Conservation (phyloP, 2,329 filamentous ascomycete genomes). For the Hansfordia pulvinata region DNA sequence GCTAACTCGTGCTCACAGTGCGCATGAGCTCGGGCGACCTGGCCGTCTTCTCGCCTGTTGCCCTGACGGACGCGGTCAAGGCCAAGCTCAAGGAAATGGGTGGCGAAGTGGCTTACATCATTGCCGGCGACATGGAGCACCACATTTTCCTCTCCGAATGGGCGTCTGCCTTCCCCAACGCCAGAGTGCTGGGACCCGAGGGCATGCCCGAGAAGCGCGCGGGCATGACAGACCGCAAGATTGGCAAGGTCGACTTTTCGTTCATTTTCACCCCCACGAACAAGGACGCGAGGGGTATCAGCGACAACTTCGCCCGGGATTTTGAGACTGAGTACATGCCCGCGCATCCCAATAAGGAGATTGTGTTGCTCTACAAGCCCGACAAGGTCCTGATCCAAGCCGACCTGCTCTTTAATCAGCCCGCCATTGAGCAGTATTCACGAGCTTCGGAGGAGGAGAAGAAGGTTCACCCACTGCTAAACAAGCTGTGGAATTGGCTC, state of each 20-base stretch:
- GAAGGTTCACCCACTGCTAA: conserved; percentile 21
- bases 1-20: conserved; percentile 33
- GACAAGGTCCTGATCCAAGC: conserved; percentile 72
- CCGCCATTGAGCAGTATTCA: conserved; percentile 73
- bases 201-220: conserved; percentile 74
- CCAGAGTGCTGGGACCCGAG: conserved; percentile 70
- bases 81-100: conserved; percentile 49
- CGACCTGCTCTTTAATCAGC: conserved; percentile 85
- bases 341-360: conserved; percentile 68
- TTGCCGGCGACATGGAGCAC: conserved; percentile 83
- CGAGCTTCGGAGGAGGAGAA: conserved; percentile 34
- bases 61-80: conserved; percentile 62
- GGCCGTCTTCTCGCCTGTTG: conserved; percentile 84
- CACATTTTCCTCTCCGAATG: conserved; percentile 87
- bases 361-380: conserved; percentile 76
- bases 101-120: conserved; percentile 66
- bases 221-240: conserved; percentile 40
- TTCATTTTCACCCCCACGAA: conserved; percentile 51
- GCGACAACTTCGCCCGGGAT: conserved; percentile 70
- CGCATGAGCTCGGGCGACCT: conserved; percentile 65
- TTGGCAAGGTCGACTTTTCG: conserved; percentile 43
- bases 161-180: conserved; percentile 64
- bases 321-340: conserved; percentile 80
- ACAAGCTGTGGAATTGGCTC: conserved; percentile 33
- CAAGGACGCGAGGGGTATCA: conserved; percentile 38